Base-by-base conservation (phyloP, 805 yeast species). In the Saccharomyces eubayanus region DNA sequence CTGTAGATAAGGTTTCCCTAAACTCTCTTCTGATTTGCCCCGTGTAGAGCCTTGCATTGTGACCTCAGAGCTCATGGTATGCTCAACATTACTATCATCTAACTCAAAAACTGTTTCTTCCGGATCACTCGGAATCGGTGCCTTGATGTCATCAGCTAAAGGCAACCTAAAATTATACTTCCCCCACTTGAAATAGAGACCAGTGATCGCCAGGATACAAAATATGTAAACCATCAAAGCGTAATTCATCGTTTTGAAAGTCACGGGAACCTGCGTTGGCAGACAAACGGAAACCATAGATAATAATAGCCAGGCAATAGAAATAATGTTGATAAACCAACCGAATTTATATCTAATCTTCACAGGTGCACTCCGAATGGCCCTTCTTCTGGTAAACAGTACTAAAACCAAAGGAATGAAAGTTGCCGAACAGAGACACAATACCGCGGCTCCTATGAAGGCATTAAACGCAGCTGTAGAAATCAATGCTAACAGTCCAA, bases 401-500 rank as follows among this genome's bases (percentile, higher is more conserved):
- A 82, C 78, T n/a, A 83, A 74, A 0, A 84, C 59, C 28, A 87
- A 83, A 2, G 96, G 96, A 14, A 88, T 81, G 2, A 89, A 83
- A 56, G 89, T 85, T 2, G 94, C 89, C 30, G 86, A 74, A 50
- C 89, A 83, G 55, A 88, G 72, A 2, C 89, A 79, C 21, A 87
- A 77, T 2, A 89, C 94, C 9, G 92, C 84, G 16, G 91, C 84
- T 0, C 95, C 94, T 72, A 87, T 81, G 67, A 88, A 87, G 3
- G 95, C 90, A 67, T 85, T 85, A 68, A 88, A 85, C 0, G 94
- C 90, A 6, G 90, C 80, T 5, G 82, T 73, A 0, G 92, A 85
- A 1, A 87, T 68, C 47, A 88, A 69, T 2, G 91, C 85, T 45
- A 88, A 72, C 6, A 83, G 66, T 1, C 91, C 87, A 48, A 87